Conservation (phyloP, 495 filamentous ascomycete genomes). For the Cladorrhinum samala region DNA sequence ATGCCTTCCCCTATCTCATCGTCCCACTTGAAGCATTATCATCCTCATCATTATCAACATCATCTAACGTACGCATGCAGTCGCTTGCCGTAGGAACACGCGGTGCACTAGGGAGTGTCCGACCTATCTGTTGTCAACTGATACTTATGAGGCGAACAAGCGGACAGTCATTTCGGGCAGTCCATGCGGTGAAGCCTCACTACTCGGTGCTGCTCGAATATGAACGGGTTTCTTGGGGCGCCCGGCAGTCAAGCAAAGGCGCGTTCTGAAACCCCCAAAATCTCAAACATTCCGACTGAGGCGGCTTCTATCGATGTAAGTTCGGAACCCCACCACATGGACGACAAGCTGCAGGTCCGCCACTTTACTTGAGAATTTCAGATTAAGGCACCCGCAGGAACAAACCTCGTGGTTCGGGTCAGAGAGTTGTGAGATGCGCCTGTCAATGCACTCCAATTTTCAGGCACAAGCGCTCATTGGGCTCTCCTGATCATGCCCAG, state of each 20-base stretch:
- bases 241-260: not conserved
- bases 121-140: not conserved
- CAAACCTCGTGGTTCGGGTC: slow-evolving; percentile 7
- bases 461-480: slow-evolving; percentile 11
- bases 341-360: slow-evolving; percentile 6
- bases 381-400: slow-evolving; percentile 13
- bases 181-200: slow-evolving; percentile 15
- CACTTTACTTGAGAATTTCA: slow-evolving; percentile 19
- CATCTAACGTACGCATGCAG: no score
- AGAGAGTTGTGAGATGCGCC: not conserved
- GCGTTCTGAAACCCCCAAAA: slow-evolving; percentile 17
- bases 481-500: slow-evolving; percentile 9
- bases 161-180: not conserved
- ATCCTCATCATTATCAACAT: no score
- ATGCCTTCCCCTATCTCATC: not conserved
- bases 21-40: not conserved
- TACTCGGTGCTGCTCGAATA: slow-evolving; percentile 5
- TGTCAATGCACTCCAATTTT: slow-evolving; percentile 16
- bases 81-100: no score
- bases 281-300: not conserved
- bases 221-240: not conserved
- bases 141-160: not conserved
- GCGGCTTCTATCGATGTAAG: not conserved
- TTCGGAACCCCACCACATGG: slow-evolving; percentile 15
- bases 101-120: slow-evolving; percentile 3